These are phyloP conservation scores for Neostapfia colusana DNA, from an alignment of 176 grass and related monocot species.

Conservation along the genomic window DNA sequence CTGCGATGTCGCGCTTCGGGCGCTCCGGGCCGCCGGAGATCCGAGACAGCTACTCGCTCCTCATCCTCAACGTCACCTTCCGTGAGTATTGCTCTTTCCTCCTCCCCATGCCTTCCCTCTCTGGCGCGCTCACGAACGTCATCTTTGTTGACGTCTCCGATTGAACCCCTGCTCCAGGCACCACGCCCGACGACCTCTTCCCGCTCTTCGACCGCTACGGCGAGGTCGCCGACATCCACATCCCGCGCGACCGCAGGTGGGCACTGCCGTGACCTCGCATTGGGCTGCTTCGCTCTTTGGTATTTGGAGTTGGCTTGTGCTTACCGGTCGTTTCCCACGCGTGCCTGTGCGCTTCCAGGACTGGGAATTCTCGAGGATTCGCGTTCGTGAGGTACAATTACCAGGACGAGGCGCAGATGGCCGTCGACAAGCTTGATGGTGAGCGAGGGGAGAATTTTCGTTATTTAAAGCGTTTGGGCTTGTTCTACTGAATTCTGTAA, in stretches of 20 bases:
- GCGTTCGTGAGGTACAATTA: constrained; percentile 89
- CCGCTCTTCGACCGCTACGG: constrained; percentile 80
- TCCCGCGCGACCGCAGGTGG: constrained; percentile 79
- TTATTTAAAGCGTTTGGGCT: not conserved
- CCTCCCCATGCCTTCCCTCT: not conserved
- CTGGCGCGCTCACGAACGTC: not conserved
- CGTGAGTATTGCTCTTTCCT: constrained; percentile 36
- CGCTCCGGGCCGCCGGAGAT: constrained; percentile 65
- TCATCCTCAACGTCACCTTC: constrained; percentile 81
- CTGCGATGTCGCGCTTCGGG: constrained; percentile 65
- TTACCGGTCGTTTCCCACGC: not conserved
- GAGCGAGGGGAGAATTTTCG: not conserved
- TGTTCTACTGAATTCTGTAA: not conserved
- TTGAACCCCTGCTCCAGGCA: constrained; percentile 49
- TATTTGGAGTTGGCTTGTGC: constrained; percentile 17
- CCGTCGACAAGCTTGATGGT: constrained; percentile 74
- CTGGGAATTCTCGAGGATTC: constrained; percentile 73
- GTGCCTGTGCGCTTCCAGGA: constrained; percentile 43
- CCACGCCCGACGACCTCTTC: constrained; percentile 68
- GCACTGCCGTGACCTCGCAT: not conserved
- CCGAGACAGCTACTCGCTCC: constrained; percentile 68
- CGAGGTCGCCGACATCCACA: constrained; percentile 68
- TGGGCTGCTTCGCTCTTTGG: not conserved
- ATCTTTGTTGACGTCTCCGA: not conserved
- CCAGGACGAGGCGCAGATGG: constrained; percentile 75